Evolutionary conservation across 208 protist genomes (phyloP).

Genomic region (Acanthamoeba healyi): DNA sequence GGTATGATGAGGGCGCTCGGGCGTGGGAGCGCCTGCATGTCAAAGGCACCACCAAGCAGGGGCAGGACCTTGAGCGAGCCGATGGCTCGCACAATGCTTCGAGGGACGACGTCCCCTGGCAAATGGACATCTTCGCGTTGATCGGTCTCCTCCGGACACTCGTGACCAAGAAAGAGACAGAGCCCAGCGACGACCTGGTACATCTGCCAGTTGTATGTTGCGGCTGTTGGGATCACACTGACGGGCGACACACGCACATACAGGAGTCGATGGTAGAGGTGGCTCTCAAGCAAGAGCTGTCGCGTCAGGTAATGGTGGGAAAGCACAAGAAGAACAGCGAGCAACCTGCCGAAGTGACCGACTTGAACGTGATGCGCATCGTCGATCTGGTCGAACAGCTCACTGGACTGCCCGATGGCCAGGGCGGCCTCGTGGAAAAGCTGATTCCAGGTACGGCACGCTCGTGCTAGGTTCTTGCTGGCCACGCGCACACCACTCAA

Average conservation of each 20-base stretch:
- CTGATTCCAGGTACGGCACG: not conserved
- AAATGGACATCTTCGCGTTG: constrained; percentile 12
- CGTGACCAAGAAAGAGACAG: not conserved
- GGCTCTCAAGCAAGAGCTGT: constrained; percentile 40
- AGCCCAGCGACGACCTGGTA: not conserved
- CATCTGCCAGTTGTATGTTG: not conserved
- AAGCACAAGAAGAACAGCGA: not conserved
- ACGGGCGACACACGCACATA: not conserved
- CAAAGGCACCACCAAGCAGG: not conserved
- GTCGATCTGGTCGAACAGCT: constrained; percentile 16
- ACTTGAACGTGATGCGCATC: not conserved
- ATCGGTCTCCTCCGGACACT: not conserved
- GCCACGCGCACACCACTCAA: not conserved
- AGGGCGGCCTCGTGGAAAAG: constrained; percentile 21
- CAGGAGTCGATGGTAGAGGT: not conserved
- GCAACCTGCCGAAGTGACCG: not conserved
- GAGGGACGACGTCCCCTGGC: not conserved
- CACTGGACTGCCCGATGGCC: not conserved
- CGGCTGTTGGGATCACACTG: too few relatives aligned
- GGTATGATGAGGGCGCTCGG: constrained; percentile 7
- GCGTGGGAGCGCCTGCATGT: constrained; percentile 9
- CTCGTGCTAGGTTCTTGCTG: not conserved
- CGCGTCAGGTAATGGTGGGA: not conserved
- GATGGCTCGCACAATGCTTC: not conserved
- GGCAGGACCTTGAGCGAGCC: constrained; percentile 13